Base-by-base conservation (phyloP, 805 yeast species). In the Barnettozyma populi region DNA sequence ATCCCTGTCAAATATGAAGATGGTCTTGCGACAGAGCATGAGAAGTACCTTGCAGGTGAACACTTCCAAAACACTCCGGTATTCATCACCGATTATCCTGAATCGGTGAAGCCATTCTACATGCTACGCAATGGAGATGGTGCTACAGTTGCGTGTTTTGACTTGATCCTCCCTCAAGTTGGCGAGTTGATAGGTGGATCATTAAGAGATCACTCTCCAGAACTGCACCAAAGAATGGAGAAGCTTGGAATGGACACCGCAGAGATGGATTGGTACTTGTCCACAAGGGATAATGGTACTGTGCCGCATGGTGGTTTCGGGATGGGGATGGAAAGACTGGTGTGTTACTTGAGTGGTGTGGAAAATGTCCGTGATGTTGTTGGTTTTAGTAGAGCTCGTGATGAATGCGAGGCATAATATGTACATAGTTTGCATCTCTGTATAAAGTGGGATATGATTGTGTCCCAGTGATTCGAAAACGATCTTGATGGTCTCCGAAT, bases 251-350 rank as follows among this genome's bases (percentile, higher is more conserved):
- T 90, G 90, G 75, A 78, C 45, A 41, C 60, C 0, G 59, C 63
- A 3, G 75, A 72, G 2, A 64, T 94, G 64, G 72, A 77, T 27
- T 94, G 99, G 99, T 94, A 90, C 61, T 55, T 84, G 24, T 76
- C 82, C 1, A 71, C 86, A 8, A 73, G 99, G 50, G 70, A 70
- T 51, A 82, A 85, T 56, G 98, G 97, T 0, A 70, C 86, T 2
- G 83, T 83, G 20, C 96, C 97, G 0, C 98, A 92, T 62, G 99
- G 99, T 42, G 99, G 99, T 0, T 94, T 85, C 66, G 99, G 99
- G 0, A 71, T 94, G 72, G 99, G 99, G 0, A 80, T 90, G 55
- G 99, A 94, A 64, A 71, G 99, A 50, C 67, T 94, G 27, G 64
- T 94, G 14, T 80, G 85, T 46, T 90, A 83, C 55, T 67, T 90